Percentiles rank a stretch among this genome's conserved stretches.
These are phyloP conservation scores for Linnemannia zychae DNA, from an alignment of 192 early-diverging fungal genomes.

Conservation along the genomic window DNA sequence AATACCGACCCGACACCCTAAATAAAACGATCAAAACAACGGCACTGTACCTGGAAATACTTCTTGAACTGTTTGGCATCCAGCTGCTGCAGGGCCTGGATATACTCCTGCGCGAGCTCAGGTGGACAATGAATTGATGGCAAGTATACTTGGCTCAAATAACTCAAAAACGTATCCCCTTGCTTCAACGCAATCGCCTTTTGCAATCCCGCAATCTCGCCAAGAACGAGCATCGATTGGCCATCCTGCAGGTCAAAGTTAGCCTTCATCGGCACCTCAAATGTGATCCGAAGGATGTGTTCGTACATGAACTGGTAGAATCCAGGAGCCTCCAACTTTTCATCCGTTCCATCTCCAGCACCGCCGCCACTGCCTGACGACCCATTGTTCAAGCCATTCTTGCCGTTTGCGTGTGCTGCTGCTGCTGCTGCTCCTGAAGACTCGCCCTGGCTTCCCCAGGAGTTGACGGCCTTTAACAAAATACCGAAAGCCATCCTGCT, in stretches of 20 bases:
- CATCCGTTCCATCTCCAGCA: slow-evolving; percentile 11
- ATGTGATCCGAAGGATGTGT: slow-evolving; percentile 79
- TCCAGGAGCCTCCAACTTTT: slow-evolving; percentile 62
- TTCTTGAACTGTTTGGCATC: slow-evolving; percentile 78
- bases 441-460: slow-evolving; percentile 67
- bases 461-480: slow-evolving; percentile 73
- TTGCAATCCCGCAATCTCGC: slow-evolving; percentile 69
- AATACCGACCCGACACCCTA: background rate
- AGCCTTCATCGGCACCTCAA: slow-evolving; percentile 83
- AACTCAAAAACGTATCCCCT: slow-evolving; percentile 70
- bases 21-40: background rate
- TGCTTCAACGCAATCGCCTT: slow-evolving; percentile 69
- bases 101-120: slow-evolving; percentile 76
- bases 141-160: slow-evolving; percentile 69
- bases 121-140: slow-evolving; percentile 79
- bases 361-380: slow-evolving; percentile 21
- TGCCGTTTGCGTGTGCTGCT: slow-evolving; percentile 23
- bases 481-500: slow-evolving; percentile 80
- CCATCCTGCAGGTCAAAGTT: slow-evolving; percentile 83
- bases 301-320: slow-evolving; percentile 85
- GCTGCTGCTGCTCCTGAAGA: slow-evolving; percentile 13
- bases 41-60: slow-evolving; percentile 72
- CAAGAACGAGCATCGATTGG: slow-evolving; percentile 75
- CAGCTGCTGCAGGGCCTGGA: slow-evolving; percentile 77
- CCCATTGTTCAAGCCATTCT: slow-evolving; percentile 23